Base-by-base conservation (phyloP, 169 alveolate species). In the Neospora caninum region DNA sequence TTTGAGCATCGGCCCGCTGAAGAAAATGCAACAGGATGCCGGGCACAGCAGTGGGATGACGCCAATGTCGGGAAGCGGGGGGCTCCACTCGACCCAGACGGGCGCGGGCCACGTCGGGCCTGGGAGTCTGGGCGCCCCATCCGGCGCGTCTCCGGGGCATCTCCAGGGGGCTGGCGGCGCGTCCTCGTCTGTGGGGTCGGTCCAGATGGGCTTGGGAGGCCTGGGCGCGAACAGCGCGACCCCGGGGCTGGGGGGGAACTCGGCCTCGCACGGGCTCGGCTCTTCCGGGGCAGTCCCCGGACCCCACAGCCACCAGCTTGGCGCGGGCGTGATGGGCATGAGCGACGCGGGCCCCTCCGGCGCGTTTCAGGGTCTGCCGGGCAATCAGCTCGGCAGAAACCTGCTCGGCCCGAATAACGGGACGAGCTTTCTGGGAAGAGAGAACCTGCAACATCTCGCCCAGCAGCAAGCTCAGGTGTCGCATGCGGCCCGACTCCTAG, bases 1-100 rank as follows among this genome's bases (percentile, higher is more conserved):
- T 94, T 38, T 95, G 94, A 87, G 87, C 54, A 73, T 96, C 34
- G 95, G 96, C 10, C 95, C 97, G 4, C 80, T 95, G 86, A 86
- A 87, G 88, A 95, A 93, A 80, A 82, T 95, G 92, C 96, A 84
- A 22, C 91, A 80, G 69, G 78, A 91, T 41, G 41, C 69, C 13
- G 80, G 41, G 1, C 42, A 18, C 88, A 69, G 39, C 83, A 91
- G 89, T 58, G 39, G 80, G 80, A 80, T 27, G 80, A 34, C 73
- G 83, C 64, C 64, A 18, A 53, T 64, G 73, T 64, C 73, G n/a
- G 73, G 73, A 9, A 27, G 73, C 29, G 64, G 64, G 88, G 36
- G 25, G 67, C 64, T 10, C 88, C 27, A 38, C 88, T 2, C 45
- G 45, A 9, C 53, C 54, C 42, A 9, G 53, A 27, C 45, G 38